These are phyloP conservation scores for Anaeramoeba flamelloides DNA, from an alignment of 78 protist species.

Conservation along the genomic window DNA sequence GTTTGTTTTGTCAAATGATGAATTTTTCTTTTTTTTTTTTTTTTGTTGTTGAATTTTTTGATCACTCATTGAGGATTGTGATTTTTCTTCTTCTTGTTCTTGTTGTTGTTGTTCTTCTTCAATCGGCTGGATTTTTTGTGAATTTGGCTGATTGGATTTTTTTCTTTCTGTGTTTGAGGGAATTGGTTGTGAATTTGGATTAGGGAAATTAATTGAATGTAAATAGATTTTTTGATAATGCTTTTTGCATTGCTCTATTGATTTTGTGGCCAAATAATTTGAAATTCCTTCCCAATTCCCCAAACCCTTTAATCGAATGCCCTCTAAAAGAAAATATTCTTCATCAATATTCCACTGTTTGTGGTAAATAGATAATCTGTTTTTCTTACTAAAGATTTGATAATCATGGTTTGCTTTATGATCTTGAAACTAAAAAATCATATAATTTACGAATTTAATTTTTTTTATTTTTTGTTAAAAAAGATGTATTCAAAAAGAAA, in stretches of 20 bases:
- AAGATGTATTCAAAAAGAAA: too few relatives aligned
- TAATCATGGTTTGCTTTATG: not conserved
- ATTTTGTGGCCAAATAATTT: constrained; percentile 23
- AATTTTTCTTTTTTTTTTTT: too few relatives aligned
- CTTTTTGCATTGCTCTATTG: constrained; percentile 24
- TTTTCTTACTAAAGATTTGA: not conserved
- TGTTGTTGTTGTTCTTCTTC: not conserved
- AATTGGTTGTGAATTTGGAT: not conserved
- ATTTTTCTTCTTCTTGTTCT: not conserved
- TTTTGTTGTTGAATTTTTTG: not conserved
- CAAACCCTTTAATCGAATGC: constrained; percentile 21
- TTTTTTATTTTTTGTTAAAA: too few relatives aligned
- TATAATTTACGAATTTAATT: too few relatives aligned
- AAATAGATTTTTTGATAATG: constrained; percentile 17
- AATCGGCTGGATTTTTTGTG: not conserved
- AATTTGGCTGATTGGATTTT: not conserved
- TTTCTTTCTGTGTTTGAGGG: too few relatives aligned
- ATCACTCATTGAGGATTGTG: not conserved
- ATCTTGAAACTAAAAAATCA: too few relatives aligned
- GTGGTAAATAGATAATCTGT: not conserved
- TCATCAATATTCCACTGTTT: constrained; percentile 19
- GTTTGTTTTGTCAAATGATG: too few relatives aligned
- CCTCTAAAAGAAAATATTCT: constrained; percentile 22
- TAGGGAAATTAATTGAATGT: constrained; percentile 7
- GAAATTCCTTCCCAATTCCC: constrained; percentile 25